Conservation (phyloP, 495 filamentous ascomycete genomes). For the Trichoderma gamsii region DNA sequence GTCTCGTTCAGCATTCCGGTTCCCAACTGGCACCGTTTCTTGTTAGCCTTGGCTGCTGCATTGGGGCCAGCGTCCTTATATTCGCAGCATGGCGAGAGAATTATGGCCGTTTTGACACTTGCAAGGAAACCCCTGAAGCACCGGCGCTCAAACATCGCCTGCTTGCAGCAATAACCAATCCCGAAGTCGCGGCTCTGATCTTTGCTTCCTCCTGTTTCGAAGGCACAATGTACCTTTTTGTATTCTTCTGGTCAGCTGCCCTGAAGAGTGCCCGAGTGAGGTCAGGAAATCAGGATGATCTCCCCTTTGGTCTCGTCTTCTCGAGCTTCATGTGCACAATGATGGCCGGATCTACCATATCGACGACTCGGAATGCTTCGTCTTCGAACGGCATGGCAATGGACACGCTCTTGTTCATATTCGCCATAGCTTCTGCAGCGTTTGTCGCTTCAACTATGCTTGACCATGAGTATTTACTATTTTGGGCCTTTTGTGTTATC, state of each 20-base stretch:
- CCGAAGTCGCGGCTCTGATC: constrained; percentile 27
- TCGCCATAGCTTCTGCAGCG: constrained; percentile 19
- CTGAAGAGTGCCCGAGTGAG: constrained; percentile 27
- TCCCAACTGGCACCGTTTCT: constrained; percentile 37
- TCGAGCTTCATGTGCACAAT: constrained; percentile 40
- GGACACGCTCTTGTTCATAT: constrained; percentile 23
- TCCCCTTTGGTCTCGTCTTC: constrained; percentile 42
- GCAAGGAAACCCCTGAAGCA: constrained; percentile 15
- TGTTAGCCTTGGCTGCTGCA: constrained; percentile 29
- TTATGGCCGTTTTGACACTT: constrained; percentile 21
- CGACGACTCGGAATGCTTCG: constrained; percentile 19
- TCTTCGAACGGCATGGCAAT: constrained; percentile 17
- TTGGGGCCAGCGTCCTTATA: constrained; percentile 25
- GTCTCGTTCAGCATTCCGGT: constrained; percentile 26
- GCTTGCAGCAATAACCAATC: constrained; percentile 18
- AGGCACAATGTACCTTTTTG: constrained; percentile 42
- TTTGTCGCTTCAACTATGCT: constrained; percentile 28
- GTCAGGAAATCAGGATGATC: constrained; percentile 17
- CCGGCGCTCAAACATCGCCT: not conserved
- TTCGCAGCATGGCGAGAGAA: constrained; percentile 33
- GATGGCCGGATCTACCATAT: constrained; percentile 36
- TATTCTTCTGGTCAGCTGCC: constrained; percentile 41
- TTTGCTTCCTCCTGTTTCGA: constrained; percentile 36
- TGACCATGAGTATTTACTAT: constrained; percentile 26
- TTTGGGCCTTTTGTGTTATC: constrained; percentile 36